Evolutionary conservation across 164 flowering plant genomes (phyloP), one percentile per base, ranked within the genome.

Genomic region (Berberis vulgaris): DNA sequence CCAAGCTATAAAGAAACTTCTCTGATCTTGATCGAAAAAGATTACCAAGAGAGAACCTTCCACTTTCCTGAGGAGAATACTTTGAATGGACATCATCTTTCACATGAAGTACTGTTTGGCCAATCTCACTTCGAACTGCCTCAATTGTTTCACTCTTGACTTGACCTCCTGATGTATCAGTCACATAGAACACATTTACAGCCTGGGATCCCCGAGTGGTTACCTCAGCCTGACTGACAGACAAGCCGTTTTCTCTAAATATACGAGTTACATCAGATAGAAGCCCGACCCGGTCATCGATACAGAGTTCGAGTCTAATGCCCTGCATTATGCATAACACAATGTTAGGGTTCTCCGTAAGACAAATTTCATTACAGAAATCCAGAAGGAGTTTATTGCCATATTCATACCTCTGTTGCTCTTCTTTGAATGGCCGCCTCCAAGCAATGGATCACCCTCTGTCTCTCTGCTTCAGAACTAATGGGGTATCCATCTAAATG

Each of bases 251-350:
- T 70, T 94, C 98, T 74, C 98, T 80, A 53, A 91, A 94, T 52
- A 88, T 91, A 12, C 97, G 93, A 43, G 98, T 94, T 41, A 87
- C 93, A 41, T 94, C 97, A 1, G 97, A 82, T 42, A 94, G 76
- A 53, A 91, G 96, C 9, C 99, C 99, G 39, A 73, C 75, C 26
- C 95, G 79, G 66, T 94, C 98, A 7, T 88, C 89, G 10, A 87
- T 43, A 63, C 96, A 91, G 2, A 94, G 80, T 73, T 93, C 97
- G 6, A 93, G 81, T 63, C 86, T 78, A 69, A 88, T 76, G 43
- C 98, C 98, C 98, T 92, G 82, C n/a, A 74, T 40, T 12, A 60
- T 26, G 26, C 26, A 26, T 26, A 26, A 26, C 26, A 26, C 26
- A 26, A 26, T 26, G 26, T 26, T 26, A 26, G 26, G 26, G 26